Conservation (phyloP, 257 asterid genomes). For the Salvia splendens region DNA sequence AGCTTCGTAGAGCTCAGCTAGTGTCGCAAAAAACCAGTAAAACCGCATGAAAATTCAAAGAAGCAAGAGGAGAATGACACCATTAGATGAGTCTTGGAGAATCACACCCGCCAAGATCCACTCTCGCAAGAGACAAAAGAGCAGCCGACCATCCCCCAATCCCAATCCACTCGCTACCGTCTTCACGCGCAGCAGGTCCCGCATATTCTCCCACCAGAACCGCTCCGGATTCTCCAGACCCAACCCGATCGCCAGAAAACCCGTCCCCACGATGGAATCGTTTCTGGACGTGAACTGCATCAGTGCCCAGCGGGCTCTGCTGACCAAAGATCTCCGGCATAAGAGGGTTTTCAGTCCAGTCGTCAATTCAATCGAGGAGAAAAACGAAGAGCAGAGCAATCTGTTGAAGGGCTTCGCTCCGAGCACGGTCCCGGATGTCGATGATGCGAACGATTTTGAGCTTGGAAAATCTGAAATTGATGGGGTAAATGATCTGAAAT, state of each 20-base stretch:
- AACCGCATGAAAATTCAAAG: too few species aligned
- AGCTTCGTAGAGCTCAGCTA: too few species aligned
- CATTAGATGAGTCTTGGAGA: too few species aligned
- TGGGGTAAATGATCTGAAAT: constrained; percentile 8
- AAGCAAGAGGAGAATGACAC: too few species aligned
- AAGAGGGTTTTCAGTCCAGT: constrained; percentile 51
- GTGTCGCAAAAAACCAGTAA: too few species aligned
- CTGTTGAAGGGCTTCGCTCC: constrained; percentile 28
- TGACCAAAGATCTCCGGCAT: constrained; percentile 52
- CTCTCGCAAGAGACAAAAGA: constrained; percentile 33
- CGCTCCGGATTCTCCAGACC: too few species aligned
- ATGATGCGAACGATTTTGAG: constrained; percentile 23
- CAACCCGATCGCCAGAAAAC: too few species aligned
- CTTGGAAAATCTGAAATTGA: constrained; percentile 17
- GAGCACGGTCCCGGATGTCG: constrained; percentile 6
- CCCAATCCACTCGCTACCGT: constrained; percentile 1
- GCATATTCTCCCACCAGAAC: too few species aligned
- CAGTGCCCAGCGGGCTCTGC: constrained; percentile 31
- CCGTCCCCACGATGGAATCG: neutral
- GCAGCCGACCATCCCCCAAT: neutral
- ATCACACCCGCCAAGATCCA: too few species aligned
- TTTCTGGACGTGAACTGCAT: constrained; percentile 12
- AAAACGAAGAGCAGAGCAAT: constrained; percentile 24
- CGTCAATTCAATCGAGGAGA: constrained; percentile 27
- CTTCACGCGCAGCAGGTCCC: too few species aligned